These are phyloP conservation scores for Aspergillus kassunensis DNA, from an alignment of 495 filamentous ascomycete genomes.

Conservation along the genomic window DNA sequence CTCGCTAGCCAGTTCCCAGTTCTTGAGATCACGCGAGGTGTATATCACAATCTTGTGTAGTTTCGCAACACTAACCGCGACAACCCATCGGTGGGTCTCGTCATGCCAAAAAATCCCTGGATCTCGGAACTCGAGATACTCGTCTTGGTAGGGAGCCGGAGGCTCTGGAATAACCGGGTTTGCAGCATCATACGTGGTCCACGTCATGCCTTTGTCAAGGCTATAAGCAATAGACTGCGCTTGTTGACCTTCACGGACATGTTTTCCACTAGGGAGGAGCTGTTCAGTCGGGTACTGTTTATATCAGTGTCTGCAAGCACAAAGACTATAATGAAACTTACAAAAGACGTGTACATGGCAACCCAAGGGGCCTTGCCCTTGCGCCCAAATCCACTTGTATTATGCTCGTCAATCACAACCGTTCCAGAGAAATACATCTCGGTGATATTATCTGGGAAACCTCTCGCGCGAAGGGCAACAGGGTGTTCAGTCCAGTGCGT, in stretches of 20 bases:
- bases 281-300: background rate
- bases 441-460: no score
- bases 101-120: constrained; percentile 53
- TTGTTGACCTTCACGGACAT: constrained; percentile 34
- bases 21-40: constrained; percentile 47
- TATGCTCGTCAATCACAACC: constrained; percentile 48
- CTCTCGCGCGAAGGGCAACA: no score
- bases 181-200: constrained; percentile 40
- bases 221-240: constrained; percentile 56
- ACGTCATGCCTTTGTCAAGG: constrained; percentile 50
- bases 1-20: constrained; percentile 52
- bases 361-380: constrained; percentile 50
- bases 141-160: constrained; percentile 26
- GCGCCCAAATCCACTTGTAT: constrained; percentile 54
- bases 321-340: constrained; percentile 7
- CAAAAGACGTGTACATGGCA: constrained; percentile 52
- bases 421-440: constrained; percentile 50
- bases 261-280: background rate
- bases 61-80: constrained; percentile 43
- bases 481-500: no score
- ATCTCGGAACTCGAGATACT: constrained; percentile 50
- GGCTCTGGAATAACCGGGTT: constrained; percentile 51
- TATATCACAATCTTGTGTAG: constrained; percentile 52
- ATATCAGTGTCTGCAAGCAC: background rate
- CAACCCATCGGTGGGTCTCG: constrained; percentile 43